These are phyloP conservation scores for Ganoderma leucocontextum DNA, from an alignment of 1,284 basidiomycete genomes.

Conservation along the genomic window DNA sequence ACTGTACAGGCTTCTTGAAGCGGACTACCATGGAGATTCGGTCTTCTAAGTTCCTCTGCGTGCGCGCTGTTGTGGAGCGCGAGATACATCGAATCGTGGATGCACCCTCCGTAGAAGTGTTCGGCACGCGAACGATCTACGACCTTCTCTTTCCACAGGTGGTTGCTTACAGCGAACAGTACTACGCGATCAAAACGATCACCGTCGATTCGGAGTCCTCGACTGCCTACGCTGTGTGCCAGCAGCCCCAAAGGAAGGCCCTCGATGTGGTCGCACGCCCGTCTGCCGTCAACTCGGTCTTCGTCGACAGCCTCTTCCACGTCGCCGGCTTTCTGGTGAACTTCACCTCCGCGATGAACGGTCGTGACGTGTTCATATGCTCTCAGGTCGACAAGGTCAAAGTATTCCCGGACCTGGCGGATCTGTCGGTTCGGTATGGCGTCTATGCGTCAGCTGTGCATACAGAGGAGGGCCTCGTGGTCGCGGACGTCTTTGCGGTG, in stretches of 20 bases:
- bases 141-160: slow-evolving; percentile 72
- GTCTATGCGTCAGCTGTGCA: slow-evolving; percentile 60
- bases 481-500: slow-evolving; percentile 61
- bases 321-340: slow-evolving; percentile 75
- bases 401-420: slow-evolving; percentile 51
- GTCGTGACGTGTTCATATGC: slow-evolving; percentile 67
- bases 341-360: slow-evolving; percentile 52
- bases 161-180: slow-evolving; percentile 67
- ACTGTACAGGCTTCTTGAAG: slow-evolving; percentile 58
- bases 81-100: slow-evolving; percentile 45
- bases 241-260: slow-evolving; percentile 44
- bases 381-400: slow-evolving; percentile 57
- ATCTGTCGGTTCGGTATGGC: slow-evolving; percentile 52
- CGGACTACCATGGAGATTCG: slow-evolving; percentile 42
- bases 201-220: slow-evolving; percentile 56
- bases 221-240: slow-evolving; percentile 60
- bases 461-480: slow-evolving; percentile 49
- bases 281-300: slow-evolving; percentile 46
- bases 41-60: slow-evolving; percentile 49
- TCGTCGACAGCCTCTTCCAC: slow-evolving; percentile 73
- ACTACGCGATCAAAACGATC: slow-evolving; percentile 64
- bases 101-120: slow-evolving; percentile 50
- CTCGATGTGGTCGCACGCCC: not conserved
- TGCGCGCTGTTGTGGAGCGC: slow-evolving; percentile 46
- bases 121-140: slow-evolving; percentile 66